phyloP scores from a whole-genome alignment of 108 stramenopile species.

The Nannochloropsis gaditana region DNA sequence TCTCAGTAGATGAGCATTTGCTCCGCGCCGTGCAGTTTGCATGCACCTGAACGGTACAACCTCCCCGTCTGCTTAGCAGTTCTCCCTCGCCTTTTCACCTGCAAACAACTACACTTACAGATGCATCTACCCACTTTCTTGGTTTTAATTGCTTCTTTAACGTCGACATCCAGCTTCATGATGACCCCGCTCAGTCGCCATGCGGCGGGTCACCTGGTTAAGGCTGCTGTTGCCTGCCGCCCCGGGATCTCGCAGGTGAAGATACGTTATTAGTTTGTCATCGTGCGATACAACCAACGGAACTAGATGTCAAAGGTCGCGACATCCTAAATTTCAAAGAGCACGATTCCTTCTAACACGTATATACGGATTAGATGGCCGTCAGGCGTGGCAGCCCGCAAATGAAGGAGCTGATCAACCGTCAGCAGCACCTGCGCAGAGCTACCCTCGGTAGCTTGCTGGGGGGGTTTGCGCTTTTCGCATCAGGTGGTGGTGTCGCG shows the following conservation, averaged over 20 bases:
- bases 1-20: too few species aligned
- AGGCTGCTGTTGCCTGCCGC: neutral
- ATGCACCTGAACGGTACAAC: too few species aligned
- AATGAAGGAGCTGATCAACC: slow-evolving; percentile 15
- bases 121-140: neutral
- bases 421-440: neutral
- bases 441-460: neutral
- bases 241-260: neutral
- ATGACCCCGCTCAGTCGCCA: neutral
- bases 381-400: neutral
- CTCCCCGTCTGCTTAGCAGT: too few species aligned
- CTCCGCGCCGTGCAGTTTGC: too few species aligned
- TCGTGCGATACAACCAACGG: too few species aligned
- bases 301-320: too few species aligned
- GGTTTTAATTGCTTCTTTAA: neutral
- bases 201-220: neutral
- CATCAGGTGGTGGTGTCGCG: neutral
- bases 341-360: neutral
- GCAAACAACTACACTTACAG: neutral
- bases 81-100: too few species aligned
- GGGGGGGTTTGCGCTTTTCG: neutral
- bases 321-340: too few species aligned
- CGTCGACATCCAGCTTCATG: slow-evolving; percentile 10
- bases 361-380: neutral
- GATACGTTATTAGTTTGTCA: neutral